Percentiles rank a stretch among this genome's conserved stretches.
Conservation (phyloP, 768 basidiomycete species). For the Tricholomella constricta region DNA sequence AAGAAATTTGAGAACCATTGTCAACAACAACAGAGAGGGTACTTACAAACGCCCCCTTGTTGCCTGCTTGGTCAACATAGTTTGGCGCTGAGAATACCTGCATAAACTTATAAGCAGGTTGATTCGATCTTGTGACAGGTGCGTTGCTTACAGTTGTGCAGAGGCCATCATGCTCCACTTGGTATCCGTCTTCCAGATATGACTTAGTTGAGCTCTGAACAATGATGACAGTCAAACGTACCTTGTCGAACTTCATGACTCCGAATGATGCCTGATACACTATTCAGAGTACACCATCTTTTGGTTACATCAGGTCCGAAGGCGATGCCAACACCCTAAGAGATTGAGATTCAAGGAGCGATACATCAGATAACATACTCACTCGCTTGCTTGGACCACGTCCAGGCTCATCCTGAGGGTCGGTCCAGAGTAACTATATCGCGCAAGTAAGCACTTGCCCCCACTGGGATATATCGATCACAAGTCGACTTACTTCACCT, state of each 20-base stretch:
- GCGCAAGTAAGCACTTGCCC: background rate
- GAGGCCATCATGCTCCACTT: constrained; percentile 91
- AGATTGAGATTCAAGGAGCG: constrained; percentile 16
- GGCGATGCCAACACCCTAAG: constrained; percentile 88
- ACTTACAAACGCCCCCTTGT: constrained; percentile 90
- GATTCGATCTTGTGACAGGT: background rate
- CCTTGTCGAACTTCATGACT: constrained; percentile 97
- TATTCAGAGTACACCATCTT: constrained; percentile 86
- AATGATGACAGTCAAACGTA: constrained; percentile 28
- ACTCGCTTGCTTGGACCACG: constrained; percentile 96
- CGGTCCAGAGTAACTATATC: constrained; percentile 87
- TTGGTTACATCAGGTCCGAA: constrained; percentile 96
- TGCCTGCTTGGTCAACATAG: constrained; percentile 89
- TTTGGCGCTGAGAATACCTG: constrained; percentile 95
- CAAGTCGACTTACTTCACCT: constrained; percentile 62
- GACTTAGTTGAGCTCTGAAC: background rate
- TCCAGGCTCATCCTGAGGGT: constrained; percentile 86
- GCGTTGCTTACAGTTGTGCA: constrained; percentile 76
- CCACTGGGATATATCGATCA: background rate
- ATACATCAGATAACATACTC: constrained; percentile 27
- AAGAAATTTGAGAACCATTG: constrained; percentile 4
- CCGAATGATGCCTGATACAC: constrained; percentile 86
- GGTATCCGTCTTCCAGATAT: constrained; percentile 73
- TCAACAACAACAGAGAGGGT: background rate
- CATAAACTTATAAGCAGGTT: constrained; percentile 16